phyloP scores from a whole-genome alignment of 2,329 filamentous ascomycete species.

The Tolypocladium album region DNA sequence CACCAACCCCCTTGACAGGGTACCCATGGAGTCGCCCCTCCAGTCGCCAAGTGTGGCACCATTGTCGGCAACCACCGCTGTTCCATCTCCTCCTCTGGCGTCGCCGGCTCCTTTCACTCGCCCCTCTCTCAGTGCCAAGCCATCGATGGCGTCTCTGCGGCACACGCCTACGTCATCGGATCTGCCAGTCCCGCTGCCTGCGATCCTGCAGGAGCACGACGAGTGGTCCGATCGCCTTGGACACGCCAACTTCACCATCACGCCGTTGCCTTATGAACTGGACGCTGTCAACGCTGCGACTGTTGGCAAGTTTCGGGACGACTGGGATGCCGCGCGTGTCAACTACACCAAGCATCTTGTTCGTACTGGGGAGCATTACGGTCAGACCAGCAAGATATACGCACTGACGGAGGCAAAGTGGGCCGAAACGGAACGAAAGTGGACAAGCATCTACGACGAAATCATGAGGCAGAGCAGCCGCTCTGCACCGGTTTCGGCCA shows the following conservation, averaged over 20 bases:
- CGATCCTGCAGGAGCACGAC: conserved; percentile 60
- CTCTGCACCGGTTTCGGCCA: conserved; percentile 13
- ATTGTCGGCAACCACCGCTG: conserved; percentile 11
- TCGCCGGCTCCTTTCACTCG: conserved; percentile 35
- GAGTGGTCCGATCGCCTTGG: conserved; percentile 79
- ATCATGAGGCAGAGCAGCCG: conserved; percentile 42
- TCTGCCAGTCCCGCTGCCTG: conserved; percentile 45
- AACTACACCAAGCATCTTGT: conserved; percentile 87
- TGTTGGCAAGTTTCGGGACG: conserved; percentile 54
- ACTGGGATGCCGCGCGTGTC: conserved; percentile 74
- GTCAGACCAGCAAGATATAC: conserved; percentile 81
- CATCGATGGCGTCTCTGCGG: conserved; percentile 66
- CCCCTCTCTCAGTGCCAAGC: conserved; percentile 65
- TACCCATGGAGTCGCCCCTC: conserved; percentile 64
- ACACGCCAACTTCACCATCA: conserved; percentile 87
- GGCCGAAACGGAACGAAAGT: conserved; percentile 65
- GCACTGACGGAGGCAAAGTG: conserved; percentile 80
- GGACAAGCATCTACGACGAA: conserved; percentile 60
- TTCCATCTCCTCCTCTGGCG: conserved; percentile 8
- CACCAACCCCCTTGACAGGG: conserved; percentile 43
- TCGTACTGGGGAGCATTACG: conserved; percentile 83
- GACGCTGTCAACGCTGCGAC: conserved; percentile 46
- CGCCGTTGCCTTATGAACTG: conserved; percentile 69
- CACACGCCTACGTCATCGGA: conserved; percentile 51
- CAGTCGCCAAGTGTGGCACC: conserved; percentile 57